Base-by-base conservation (phyloP, 1,284 basidiomycete species). In the Ceratobasidium sp. region DNA sequence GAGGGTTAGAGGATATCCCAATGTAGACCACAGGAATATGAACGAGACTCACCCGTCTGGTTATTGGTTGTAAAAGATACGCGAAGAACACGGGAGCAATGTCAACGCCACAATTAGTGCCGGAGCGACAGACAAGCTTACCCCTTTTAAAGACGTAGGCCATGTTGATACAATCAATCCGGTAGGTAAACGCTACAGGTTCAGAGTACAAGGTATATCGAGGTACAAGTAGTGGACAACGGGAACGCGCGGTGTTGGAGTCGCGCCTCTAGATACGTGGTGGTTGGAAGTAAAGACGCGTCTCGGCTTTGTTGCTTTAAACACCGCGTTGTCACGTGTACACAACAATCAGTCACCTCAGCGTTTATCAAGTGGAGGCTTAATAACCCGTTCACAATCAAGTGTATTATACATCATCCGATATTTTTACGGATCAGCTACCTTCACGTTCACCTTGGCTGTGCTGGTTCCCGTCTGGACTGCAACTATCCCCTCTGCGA, bases 101-200 rank as follows among this genome's bases (percentile, higher is more conserved):
- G 37, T 73, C 48, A 73, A 48, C 71, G 34, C 49, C 71, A 53
- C 46, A 29, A 11, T 63, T 48, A 22, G 49, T 39, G 58, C 51
- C 27, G 6, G 37, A 54, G 27, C 19, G 29, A 6, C 31, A 39
- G 43, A 46, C 4, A 49, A 31, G 59, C 89, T 81, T 75, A 90
- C 90, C 90, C 88, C 91, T 85, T 81, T 92, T 92, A 82, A 87
- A 92, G 48, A 92, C 91, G 80, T 85, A 92, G 31, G 89, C 86
- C 89, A 90, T 90, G 13, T 31, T 59, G 61, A 46, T 73, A 73
- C 71, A 73, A 49, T 37, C 51, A 62, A 53, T 27, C 49, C 58
- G 16, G 11, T 27, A 54, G 46, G 19, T 54, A 54, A 37, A 51
- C 29, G 31, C 34, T 63, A 73, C 71, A 73, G 48, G 27, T 61